Evolutionary conservation across 129 eudicot genomes (phyloP), one percentile per base, ranked within the genome.

Genomic region (Apium graveolens): DNA sequence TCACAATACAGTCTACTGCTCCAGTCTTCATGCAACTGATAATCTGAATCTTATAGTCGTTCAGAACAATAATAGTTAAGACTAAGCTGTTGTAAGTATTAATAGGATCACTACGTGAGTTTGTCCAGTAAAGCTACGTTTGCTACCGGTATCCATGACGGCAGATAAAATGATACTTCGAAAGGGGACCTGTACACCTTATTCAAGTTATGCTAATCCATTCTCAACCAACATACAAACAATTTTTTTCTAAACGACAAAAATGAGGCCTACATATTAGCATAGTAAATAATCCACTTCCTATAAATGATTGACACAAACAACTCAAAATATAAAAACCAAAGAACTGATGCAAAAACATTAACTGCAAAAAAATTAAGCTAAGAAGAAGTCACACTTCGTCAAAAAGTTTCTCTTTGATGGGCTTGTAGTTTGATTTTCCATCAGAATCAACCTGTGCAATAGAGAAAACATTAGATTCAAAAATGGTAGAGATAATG

Each of bases 391-490:
- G 49, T 21, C 88, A 65, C 62, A 90, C 96, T 87, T 81, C 80
- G 13, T 73, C 74, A 76, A 81, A 76, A 45, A 76, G 80, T 82
- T 81, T 88, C 62, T 83, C 86, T 80, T 77, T 70, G 63, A 55
- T 72, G 57, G 57, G 70, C 48, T 37, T 79, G 77, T 63, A 81
- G 53, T 84, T 79, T 80, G 76, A 83, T 83, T 21, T 80, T 37
- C 34, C 43, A 48, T 20, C 82, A 79, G 72, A 68, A 53, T 75
- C 84, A 74, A 85, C 85, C 93, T 91, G 91, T 80, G 10, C 72
- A 31, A 24, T 12, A 66, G 21, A 31, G 72, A 31, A 60, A n/a
- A 32, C 8, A 66, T 66, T 31, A 27, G 24, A 14, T 31, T 31
- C 1, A 31, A 5, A 66, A 16, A 4, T 66, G 38, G 72, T 14